Percentiles rank a stretch among this genome's conserved stretches.
phyloP scores from a whole-genome alignment of 1,284 basidiomycete genomes.

The Fomitopsis betulina region DNA sequence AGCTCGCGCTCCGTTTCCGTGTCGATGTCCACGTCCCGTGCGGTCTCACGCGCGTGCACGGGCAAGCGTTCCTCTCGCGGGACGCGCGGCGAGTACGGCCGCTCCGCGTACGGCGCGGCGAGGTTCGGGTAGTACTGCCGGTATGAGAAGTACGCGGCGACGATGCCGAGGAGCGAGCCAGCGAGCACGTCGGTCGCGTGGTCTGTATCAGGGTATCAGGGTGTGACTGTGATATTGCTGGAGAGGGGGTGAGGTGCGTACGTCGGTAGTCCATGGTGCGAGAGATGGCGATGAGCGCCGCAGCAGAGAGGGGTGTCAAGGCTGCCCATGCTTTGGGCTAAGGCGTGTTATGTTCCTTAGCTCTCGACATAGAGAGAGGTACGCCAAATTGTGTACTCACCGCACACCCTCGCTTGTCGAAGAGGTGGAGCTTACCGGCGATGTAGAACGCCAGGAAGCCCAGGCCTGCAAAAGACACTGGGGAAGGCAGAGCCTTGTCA shows the following conservation, averaged over 20 bases:
- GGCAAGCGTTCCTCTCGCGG: slow-evolving; percentile 40
- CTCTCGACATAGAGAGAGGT: not conserved
- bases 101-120: slow-evolving; percentile 55
- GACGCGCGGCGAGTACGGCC: slow-evolving; percentile 73
- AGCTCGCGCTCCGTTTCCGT: slow-evolving; percentile 2
- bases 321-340: slow-evolving; percentile 85
- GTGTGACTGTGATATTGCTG: not conserved
- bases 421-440: slow-evolving; percentile 89
- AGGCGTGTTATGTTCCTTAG: slow-evolving; percentile 1
- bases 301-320: slow-evolving; percentile 73
- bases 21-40: not conserved
- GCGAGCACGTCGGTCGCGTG: slow-evolving; percentile 89
- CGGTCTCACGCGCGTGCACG: slow-evolving; percentile 19
- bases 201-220: slow-evolving; percentile 40
- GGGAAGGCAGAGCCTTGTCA: not conserved
- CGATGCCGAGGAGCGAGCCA: slow-evolving; percentile 73
- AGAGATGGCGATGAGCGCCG: slow-evolving; percentile 86
- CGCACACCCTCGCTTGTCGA: slow-evolving; percentile 77
- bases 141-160: slow-evolving; percentile 76
- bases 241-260: slow-evolving; percentile 28
- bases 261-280: slow-evolving; percentile 88
- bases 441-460: slow-evolving; percentile 88
- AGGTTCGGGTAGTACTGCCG: slow-evolving; percentile 77
- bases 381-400: slow-evolving; percentile 40
- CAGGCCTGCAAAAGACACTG: slow-evolving; percentile 90